Percentiles rank a stretch among this genome's conserved stretches.
Evolutionary conservation across 768 basidiomycete genomes (phyloP).

Genomic region (Tricholoma sp.): DNA sequence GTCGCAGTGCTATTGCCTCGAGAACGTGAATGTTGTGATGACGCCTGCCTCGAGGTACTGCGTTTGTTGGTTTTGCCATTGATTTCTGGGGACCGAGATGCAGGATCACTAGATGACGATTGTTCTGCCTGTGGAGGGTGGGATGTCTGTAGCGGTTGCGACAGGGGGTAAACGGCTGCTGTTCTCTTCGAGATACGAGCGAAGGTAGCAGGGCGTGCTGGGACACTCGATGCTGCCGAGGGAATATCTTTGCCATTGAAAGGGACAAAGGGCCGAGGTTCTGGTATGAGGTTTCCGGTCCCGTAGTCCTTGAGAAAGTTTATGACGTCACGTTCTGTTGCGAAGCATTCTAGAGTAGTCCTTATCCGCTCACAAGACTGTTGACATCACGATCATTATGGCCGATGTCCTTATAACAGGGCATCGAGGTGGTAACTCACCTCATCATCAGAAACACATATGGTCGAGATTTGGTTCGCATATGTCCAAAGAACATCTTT

Average conservation of each 20-base stretch:
- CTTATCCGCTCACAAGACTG: conserved; percentile 91
- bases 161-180: conserved; percentile 21
- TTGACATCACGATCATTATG: conserved; percentile 3
- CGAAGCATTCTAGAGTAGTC: conserved; percentile 79
- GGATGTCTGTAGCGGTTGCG: conserved; percentile 46
- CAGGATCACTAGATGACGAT: conserved; percentile 39
- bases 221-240: conserved; percentile 13
- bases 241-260: conserved; percentile 36
- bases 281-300: conserved; percentile 78
- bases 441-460: conserved; percentile 95
- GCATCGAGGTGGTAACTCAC: conserved; percentile 32
- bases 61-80: conserved; percentile 19
- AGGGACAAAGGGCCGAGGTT: conserved; percentile 71
- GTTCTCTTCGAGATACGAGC: conserved; percentile 27
- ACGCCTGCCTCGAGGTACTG: conserved; percentile 52
- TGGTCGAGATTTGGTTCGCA: conserved; percentile 88
- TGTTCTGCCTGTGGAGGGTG: conserved; percentile 37
- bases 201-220: conserved; percentile 24
- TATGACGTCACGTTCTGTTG: conserved; percentile 78
- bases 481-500: conserved; percentile 95
- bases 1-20: not conserved
- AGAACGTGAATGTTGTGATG: conserved; percentile 22
- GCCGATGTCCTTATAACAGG: not conserved
- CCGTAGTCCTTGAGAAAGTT: conserved; percentile 85
- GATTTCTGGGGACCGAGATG: not conserved